Evolutionary conservation across 306 rosid species (phyloP).

Genomic region (Lotus japonicus): DNA sequence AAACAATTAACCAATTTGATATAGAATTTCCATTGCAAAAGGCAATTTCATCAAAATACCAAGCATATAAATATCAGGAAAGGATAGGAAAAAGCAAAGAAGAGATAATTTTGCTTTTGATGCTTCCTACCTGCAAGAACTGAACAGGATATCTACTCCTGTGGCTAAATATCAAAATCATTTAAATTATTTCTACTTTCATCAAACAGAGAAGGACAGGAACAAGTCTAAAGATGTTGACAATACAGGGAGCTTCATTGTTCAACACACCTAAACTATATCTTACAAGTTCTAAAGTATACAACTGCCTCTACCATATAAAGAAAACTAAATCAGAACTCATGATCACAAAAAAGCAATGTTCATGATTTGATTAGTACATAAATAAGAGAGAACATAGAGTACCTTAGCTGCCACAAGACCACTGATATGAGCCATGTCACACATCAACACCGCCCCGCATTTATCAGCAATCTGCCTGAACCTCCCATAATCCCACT

Average conservation of each 20-base stretch:
- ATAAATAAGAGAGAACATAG: not conserved
- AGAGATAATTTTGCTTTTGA: not conserved
- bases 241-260: not conserved
- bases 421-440: constrained; percentile 91
- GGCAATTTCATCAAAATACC: not conserved
- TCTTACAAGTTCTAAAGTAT: not conserved
- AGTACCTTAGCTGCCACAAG: constrained; percentile 79
- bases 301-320: not conserved
- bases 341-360: not conserved
- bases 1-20: not conserved
- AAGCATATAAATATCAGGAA: not conserved
- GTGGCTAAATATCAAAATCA: not conserved
- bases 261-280: not conserved
- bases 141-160: not conserved
- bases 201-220: not conserved
- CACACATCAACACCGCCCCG: constrained; percentile 79
- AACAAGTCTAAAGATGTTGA: not conserved
- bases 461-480: constrained; percentile 75
- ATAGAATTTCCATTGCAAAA: not conserved
- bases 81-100: not conserved
- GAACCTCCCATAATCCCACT: constrained; percentile 75
- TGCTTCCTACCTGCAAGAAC: not conserved
- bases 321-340: not conserved
- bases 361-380: not conserved
- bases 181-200: not conserved